phyloP scores from a whole-genome alignment of 108 stramenopile genomes.

The Nannochloropsis salina region DNA sequence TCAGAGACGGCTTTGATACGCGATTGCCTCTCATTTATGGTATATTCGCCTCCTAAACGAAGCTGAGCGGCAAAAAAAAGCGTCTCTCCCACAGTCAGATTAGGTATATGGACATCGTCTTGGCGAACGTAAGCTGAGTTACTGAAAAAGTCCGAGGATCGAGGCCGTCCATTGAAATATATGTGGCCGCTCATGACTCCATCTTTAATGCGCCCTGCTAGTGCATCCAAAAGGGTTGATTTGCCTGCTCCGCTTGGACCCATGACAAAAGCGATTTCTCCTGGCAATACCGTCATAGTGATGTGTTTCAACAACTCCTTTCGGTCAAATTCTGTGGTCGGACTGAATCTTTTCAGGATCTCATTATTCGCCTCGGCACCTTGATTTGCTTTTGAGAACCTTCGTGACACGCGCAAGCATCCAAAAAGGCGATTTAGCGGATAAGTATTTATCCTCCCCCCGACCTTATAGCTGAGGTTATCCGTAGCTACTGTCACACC shows the following conservation, averaged over 20 bases:
- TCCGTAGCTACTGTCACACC: not conserved
- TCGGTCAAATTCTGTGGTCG: not conserved
- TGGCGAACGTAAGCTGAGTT: slow-evolving; percentile 4
- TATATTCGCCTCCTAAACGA: slow-evolving; percentile 16
- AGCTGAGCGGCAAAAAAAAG: slow-evolving; percentile 37
- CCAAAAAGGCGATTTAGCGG: not conserved
- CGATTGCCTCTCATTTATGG: slow-evolving; percentile 21
- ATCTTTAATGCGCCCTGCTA: slow-evolving; percentile 15
- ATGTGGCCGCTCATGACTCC: slow-evolving; percentile 17
- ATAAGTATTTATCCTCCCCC: not conserved
- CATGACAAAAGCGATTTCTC: not conserved
- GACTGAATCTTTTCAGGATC: not conserved
- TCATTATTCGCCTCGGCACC: not conserved
- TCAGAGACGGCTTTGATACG: slow-evolving; percentile 24
- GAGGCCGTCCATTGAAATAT: not conserved
- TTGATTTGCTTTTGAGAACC: not conserved
- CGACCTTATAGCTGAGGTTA: not conserved
- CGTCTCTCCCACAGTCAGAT: slow-evolving; percentile 38
- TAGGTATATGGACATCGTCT: slow-evolving; percentile 32
- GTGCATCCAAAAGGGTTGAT: not conserved
- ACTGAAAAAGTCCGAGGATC: not conserved
- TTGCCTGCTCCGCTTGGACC: slow-evolving; percentile 29
- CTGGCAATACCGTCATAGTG: not conserved
- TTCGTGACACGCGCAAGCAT: not conserved
- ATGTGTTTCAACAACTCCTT: slow-evolving; percentile 11